Evolutionary conservation across 2,329 filamentous ascomycete species (phyloP), one percentile per base, ranked within the genome.

Genomic region (Claviceps fusiformis): DNA sequence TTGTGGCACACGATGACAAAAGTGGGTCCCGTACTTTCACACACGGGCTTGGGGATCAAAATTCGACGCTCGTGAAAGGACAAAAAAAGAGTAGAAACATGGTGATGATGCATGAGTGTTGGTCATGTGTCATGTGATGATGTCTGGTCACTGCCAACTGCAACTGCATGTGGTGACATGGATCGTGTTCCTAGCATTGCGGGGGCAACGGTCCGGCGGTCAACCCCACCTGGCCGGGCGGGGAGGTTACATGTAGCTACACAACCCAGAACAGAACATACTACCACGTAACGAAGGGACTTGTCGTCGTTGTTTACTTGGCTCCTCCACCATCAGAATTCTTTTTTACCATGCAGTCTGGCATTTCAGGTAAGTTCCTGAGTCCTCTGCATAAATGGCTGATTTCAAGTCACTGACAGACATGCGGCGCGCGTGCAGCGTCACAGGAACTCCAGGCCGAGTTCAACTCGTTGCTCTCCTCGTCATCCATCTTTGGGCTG

Each of bases 361-460:
- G 86, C 70, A 89, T 89, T 62, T 81, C 84, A 71, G 85, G 85
- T 85, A 75, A 52, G 64, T 55, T 4, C 48, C 47, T 33, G 50
- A 24, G 24, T 24, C 24, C 24, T 47, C n/a, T 53, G 51, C 31
- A 2, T 24, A 19, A 10, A 9, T 4, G 17, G 7, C 19, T 29
- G 6, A 17, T 41, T 47, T 7, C 35, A 31, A 24, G 35, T 52
- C 45, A 24, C 50, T 46, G 39, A 56, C 52, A 31, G n/a, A 11
- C 17, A 19, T 9, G 33, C 11, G 11, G 15, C 5, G 10, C 45
- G 47, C 48, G 10, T 5, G 50, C 66, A 88, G 89, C 86, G 61
- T 91, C 88, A 55, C 71, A 84, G 71, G 88, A 92, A 76, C 85
- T 93, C 59, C 79, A 83, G 66, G 74, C 81, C 63, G 78, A 86